These are phyloP conservation scores for Uronychia setigera DNA, from an alignment of 73 alveolate species.

Conservation along the genomic window DNA sequence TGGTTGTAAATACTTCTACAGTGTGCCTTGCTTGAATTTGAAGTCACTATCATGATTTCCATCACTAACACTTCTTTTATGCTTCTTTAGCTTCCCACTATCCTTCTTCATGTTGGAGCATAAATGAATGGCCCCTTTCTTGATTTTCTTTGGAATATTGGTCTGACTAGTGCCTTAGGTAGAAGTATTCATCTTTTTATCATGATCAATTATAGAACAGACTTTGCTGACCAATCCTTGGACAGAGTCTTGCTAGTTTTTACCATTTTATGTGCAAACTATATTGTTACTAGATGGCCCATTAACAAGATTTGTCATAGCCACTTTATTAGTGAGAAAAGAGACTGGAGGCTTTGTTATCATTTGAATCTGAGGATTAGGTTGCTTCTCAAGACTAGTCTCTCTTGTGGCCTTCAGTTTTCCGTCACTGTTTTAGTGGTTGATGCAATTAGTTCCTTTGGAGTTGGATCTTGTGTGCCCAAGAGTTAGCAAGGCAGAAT, in stretches of 20 bases:
- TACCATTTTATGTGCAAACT: background rate
- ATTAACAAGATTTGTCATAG: too few species aligned
- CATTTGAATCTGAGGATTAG: background rate
- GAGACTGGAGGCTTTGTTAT: background rate
- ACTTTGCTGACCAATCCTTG: background rate
- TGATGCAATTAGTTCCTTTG: background rate
- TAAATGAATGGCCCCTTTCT: background rate
- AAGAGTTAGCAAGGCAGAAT: background rate
- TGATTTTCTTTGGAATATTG: background rate
- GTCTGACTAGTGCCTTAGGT: background rate
- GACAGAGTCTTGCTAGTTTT: background rate
- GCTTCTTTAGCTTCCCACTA: background rate
- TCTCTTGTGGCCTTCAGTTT: background rate
- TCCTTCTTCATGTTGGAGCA: slow-evolving; percentile 1
- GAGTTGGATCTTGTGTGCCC: background rate
- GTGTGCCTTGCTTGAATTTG: background rate
- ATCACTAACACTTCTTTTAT: background rate
- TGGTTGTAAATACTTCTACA: background rate
- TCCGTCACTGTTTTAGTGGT: slow-evolving; percentile 1
- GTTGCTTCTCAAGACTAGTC: background rate
- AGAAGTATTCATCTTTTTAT: background rate
- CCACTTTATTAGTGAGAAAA: background rate
- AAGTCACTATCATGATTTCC: background rate
- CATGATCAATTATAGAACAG: background rate
- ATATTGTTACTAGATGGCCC: too few species aligned